Evolutionary conservation across 192 early-diverging fungal genomes (phyloP).

Genomic region (Coemansia furcata): DNA sequence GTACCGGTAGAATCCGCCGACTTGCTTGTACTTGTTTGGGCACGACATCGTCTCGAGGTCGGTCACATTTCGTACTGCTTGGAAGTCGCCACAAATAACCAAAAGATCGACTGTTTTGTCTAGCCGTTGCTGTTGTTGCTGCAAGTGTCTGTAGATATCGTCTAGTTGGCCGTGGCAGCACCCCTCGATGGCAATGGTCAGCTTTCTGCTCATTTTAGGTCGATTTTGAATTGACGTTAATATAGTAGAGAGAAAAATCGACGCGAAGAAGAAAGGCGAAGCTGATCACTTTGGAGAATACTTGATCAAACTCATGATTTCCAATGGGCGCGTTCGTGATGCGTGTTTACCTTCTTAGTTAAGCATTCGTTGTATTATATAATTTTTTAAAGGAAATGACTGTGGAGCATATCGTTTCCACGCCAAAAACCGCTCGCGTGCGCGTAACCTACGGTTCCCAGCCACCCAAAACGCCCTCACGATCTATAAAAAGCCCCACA

Average conservation of each 20-base stretch:
- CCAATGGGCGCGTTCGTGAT: neutral
- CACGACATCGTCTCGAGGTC: constrained; percentile 82
- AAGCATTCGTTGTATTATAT: neutral
- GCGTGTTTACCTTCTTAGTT: neutral
- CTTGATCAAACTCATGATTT: neutral
- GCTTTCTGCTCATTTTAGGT: constrained; percentile 18
- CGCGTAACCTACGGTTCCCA: constrained; percentile 22
- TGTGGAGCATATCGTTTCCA: neutral
- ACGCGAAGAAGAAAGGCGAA: neutral
- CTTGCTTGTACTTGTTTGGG: constrained; percentile 78
- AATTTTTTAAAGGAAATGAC: neutral
- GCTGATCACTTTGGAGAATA: neutral
- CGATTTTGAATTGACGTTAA: neutral
- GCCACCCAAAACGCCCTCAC: neutral
- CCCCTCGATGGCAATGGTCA: constrained; percentile 85
- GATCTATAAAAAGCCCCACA: neutral
- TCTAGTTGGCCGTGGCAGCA: constrained; percentile 97
- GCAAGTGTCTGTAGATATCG: constrained; percentile 74
- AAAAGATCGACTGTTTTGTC: constrained; percentile 81
- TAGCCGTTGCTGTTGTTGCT: constrained; percentile 50
- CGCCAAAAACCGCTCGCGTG: constrained; percentile 1
- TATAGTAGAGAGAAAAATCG: neutral
- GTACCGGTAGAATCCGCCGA: constrained; percentile 92
- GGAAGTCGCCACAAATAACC: constrained; percentile 97
- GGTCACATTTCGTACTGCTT: constrained; percentile 79